Conservation (phyloP, 1,284 basidiomycete genomes). For the Cutaneotrichosporon spelunceum region DNA sequence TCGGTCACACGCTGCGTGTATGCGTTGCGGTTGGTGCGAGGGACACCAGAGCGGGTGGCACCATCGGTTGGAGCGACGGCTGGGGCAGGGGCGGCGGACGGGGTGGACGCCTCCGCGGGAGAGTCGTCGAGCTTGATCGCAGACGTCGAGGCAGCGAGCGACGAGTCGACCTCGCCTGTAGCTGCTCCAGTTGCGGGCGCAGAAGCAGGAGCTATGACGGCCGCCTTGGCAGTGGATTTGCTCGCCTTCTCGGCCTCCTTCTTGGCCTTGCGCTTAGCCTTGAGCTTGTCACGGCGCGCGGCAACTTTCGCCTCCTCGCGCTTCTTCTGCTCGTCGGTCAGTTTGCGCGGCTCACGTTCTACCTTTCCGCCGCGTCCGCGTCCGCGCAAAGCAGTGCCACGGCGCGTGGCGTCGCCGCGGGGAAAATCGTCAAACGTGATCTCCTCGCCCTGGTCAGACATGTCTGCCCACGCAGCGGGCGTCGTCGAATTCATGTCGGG, state of each 20-base stretch:
- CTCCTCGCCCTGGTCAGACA: slow-evolving; percentile 9
- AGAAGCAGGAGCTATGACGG: neutral
- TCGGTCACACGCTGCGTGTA: slow-evolving; percentile 25
- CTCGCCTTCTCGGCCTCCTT: slow-evolving; percentile 26
- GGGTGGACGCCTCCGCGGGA: neutral
- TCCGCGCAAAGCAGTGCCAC: slow-evolving; percentile 6
- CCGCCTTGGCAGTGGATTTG: slow-evolving; percentile 7
- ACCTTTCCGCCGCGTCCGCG: slow-evolving; percentile 18
- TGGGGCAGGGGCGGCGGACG: neutral
- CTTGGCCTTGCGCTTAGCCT: slow-evolving; percentile 36
- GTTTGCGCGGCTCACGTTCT: slow-evolving; percentile 27
- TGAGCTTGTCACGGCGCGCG: slow-evolving; percentile 34
- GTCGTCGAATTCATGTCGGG: slow-evolving; percentile 31
- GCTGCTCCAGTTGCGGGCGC: neutral
- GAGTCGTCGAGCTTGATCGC: slow-evolving; percentile 28
- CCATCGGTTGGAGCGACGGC: neutral
- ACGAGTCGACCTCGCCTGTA: slow-evolving; percentile 10
- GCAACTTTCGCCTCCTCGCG: slow-evolving; percentile 29
- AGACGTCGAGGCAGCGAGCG: slow-evolving; percentile 30
- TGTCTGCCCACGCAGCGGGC: slow-evolving; percentile 35
- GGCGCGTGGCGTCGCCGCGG: slow-evolving; percentile 15
- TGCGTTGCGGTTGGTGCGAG: slow-evolving; percentile 58
- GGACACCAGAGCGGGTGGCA: slow-evolving; percentile 50
- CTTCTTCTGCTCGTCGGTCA: slow-evolving; percentile 34
- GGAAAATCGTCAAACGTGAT: slow-evolving; percentile 35